These are phyloP conservation scores for Pisolithus microcarpus DNA, from an alignment of 768 basidiomycete species.

Conservation along the genomic window DNA sequence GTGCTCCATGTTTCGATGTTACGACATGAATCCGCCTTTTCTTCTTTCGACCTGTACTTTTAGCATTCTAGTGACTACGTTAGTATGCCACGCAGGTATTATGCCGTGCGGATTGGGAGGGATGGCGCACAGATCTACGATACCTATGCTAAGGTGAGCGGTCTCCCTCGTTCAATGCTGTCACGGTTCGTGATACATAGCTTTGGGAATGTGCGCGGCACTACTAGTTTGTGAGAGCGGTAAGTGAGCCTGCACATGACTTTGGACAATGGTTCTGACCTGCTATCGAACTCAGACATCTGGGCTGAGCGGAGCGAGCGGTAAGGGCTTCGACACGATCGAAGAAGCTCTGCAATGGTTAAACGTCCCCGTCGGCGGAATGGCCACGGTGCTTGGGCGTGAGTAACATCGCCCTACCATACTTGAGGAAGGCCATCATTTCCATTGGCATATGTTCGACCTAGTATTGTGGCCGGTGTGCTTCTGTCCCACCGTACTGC, in stretches of 20 bases:
- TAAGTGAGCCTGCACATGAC: not conserved
- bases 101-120: slow-evolving; percentile 30
- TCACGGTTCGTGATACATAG: too few relatives aligned
- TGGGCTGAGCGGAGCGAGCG: slow-evolving; percentile 26
- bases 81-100: slow-evolving; percentile 20
- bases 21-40: not conserved
- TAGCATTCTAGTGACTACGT: slow-evolving; percentile 2
- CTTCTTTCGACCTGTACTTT: not conserved
- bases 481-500: not conserved
- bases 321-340: slow-evolving; percentile 26
- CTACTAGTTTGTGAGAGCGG: not conserved
- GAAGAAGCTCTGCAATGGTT: slow-evolving; percentile 23
- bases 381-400: slow-evolving; percentile 14
- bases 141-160: slow-evolving; percentile 21
- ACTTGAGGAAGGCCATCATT: not conserved
- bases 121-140: slow-evolving; percentile 28
- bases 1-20: not conserved
- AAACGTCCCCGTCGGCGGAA: slow-evolving; percentile 1
- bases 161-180: not conserved
- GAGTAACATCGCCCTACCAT: slow-evolving; percentile 3
- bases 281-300: slow-evolving; percentile 13
- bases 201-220: too few relatives aligned
- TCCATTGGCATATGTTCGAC: not conserved
- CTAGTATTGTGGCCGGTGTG: not conserved
- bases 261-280: not conserved